Percentiles rank a stretch among this genome's conserved stretches.
Evolutionary conservation across 352 stramenopile genomes (phyloP).

Genomic region (Pythium oligandrum): DNA sequence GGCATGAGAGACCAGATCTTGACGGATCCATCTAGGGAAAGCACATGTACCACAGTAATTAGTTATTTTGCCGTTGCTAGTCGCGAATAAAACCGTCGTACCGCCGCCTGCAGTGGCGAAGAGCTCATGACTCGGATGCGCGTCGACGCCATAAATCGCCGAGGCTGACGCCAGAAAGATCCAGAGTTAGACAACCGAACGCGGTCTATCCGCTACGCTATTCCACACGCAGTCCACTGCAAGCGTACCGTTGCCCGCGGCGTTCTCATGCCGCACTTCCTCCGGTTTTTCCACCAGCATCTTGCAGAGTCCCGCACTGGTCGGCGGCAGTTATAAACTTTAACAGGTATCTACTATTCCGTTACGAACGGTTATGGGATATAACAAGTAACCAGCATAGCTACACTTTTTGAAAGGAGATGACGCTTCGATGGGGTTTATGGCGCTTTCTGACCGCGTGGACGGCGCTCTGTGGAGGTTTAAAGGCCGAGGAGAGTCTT

Average conservation of each 20-base stretch:
- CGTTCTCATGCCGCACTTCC: slow-evolving; percentile 71
- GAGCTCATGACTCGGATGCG: slow-evolving; percentile 63
- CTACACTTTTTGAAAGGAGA: no score
- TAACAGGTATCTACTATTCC: slow-evolving; percentile 9
- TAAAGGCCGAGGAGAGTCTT: no score
- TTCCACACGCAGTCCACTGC: background rate
- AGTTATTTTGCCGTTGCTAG: no score
- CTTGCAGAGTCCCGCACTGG: background rate
- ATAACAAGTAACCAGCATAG: background rate
- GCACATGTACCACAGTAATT: background rate
- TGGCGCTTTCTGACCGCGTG: no score
- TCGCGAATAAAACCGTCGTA: slow-evolving; percentile 5
- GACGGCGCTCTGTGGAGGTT: no score
- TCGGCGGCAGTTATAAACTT: slow-evolving; percentile 13
- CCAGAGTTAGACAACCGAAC: slow-evolving; percentile 1
- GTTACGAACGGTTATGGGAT: background rate
- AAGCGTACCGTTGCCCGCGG: slow-evolving; percentile 47
- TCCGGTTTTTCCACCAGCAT: slow-evolving; percentile 85
- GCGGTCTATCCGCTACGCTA: background rate
- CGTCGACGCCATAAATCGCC: slow-evolving; percentile 83
- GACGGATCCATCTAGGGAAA: slow-evolving; percentile 56
- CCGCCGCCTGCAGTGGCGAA: slow-evolving; percentile 77
- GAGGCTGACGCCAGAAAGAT: slow-evolving; percentile 27
- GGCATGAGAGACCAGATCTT: slow-evolving; percentile 77
- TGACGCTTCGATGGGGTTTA: no score